phyloP scores from a whole-genome alignment of 345 rosid species.

The Rhodomyrtus tomentosa region DNA sequence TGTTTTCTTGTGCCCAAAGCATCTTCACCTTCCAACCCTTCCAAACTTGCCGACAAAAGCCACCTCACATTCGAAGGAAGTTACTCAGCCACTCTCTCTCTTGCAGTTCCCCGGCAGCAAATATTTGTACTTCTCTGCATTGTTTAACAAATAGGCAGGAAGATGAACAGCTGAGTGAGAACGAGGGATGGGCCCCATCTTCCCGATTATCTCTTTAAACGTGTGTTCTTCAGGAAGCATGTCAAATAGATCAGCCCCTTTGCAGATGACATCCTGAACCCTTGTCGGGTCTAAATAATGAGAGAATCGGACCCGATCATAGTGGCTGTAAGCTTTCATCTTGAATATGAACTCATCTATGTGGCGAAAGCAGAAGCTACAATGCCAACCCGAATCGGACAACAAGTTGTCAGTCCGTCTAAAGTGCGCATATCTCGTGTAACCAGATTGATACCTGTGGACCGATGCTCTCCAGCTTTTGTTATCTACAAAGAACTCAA shows the following conservation, averaged over 20 bases:
- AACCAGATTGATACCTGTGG: slow-evolving; percentile 14
- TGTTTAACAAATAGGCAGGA: slow-evolving; percentile 11
- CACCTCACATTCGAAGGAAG: not conserved
- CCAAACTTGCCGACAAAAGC: not conserved
- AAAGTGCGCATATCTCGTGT: slow-evolving; percentile 19
- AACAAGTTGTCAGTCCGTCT: slow-evolving; percentile 12
- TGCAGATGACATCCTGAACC: slow-evolving; percentile 20
- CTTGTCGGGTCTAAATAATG: slow-evolving; percentile 14
- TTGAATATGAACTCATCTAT: slow-evolving; percentile 21
- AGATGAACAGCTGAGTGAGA: slow-evolving; percentile 22
- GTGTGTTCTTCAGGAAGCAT: slow-evolving; percentile 30
- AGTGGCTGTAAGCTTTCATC: slow-evolving; percentile 32
- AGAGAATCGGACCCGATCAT: slow-evolving; percentile 15
- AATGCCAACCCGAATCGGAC: slow-evolving; percentile 30
- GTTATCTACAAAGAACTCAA: slow-evolving; percentile 15
- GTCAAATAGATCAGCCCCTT: slow-evolving; percentile 20
- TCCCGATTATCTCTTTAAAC: slow-evolving; percentile 19
- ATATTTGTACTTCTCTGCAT: slow-evolving; percentile 13
- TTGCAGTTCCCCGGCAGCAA: slow-evolving; percentile 23
- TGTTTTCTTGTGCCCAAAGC: not conserved
- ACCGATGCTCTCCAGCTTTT: slow-evolving; percentile 29
- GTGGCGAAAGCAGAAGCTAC: slow-evolving; percentile 27
- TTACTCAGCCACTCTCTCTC: slow-evolving; percentile 6
- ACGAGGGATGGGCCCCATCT: slow-evolving; percentile 17
- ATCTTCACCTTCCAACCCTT: not conserved